Percentiles rank a stretch among this genome's conserved stretches.
Evolutionary conservation across 345 rosid species (phyloP).

Genomic region (Linum lewisii): DNA sequence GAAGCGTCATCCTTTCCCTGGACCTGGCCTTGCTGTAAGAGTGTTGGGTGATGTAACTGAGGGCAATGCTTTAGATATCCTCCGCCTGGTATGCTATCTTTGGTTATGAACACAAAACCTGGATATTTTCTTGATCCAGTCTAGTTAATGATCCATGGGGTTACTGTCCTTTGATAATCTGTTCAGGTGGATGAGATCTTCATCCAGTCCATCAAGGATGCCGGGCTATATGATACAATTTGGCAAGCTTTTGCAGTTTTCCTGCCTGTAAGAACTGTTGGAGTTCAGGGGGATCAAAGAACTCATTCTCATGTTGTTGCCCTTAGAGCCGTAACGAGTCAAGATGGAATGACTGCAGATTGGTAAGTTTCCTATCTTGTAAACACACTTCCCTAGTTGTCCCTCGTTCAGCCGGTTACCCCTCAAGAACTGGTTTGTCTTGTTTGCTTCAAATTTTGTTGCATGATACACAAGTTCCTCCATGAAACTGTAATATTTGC

Average conservation of each 20-base stretch:
- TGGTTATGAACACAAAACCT: constrained; percentile 1
- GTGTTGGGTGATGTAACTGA: constrained; percentile 89
- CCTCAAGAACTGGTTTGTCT: background rate
- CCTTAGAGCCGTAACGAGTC: constrained; percentile 97
- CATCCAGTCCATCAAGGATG: constrained; percentile 93
- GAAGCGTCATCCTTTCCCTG: constrained; percentile 96
- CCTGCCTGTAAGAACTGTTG: constrained; percentile 90
- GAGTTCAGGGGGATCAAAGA: constrained; percentile 99
- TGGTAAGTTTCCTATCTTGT: constrained; percentile 41
- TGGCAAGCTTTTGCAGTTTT: constrained; percentile 99
- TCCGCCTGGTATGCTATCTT: constrained; percentile 55
- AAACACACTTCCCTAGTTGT: background rate
- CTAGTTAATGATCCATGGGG: background rate
- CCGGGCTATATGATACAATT: constrained; percentile 81
- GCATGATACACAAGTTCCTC: background rate
- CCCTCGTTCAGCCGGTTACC: background rate
- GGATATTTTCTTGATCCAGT: background rate
- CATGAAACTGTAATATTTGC: background rate
- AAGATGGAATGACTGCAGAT: constrained; percentile 99
- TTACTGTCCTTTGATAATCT: constrained; percentile 4
- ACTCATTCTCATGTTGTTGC: constrained; percentile 98
- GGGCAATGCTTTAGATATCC: constrained; percentile 80
- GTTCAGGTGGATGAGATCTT: constrained; percentile 90
- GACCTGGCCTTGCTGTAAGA: constrained; percentile 98
- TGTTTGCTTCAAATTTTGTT: background rate